Evolutionary conservation across 2,329 filamentous ascomycete genomes (phyloP).

Genomic region (Microsporum canis): DNA sequence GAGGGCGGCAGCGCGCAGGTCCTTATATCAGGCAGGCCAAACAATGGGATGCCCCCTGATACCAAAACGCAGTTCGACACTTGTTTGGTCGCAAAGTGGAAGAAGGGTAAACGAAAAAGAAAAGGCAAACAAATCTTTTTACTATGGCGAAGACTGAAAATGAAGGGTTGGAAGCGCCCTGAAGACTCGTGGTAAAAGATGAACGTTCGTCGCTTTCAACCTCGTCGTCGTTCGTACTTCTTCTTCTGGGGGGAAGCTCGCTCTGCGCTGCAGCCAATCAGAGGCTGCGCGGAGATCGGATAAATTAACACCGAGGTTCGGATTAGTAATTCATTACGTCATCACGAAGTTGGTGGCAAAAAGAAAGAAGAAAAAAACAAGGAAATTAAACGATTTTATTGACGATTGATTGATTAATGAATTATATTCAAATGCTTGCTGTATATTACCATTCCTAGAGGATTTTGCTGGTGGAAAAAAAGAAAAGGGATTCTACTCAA

Average conservation of each 20-base stretch:
- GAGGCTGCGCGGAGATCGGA: background rate
- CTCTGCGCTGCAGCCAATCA: slow-evolving; percentile 1
- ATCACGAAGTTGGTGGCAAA: background rate
- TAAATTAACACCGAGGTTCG: background rate
- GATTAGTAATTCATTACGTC: slow-evolving; percentile 1
- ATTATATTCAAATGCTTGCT: slow-evolving; percentile 3
- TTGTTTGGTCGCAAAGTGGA: background rate
- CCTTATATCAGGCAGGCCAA: background rate
- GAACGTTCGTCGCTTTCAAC: background rate
- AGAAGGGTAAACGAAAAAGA: background rate
- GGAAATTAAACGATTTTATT: background rate
- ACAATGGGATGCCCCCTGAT: background rate
- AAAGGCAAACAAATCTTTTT: background rate
- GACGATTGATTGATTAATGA: too few relatives aligned
- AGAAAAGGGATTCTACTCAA: background rate
- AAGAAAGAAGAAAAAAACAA: background rate
- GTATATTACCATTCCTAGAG: background rate
- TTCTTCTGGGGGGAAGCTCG: slow-evolving; percentile 4
- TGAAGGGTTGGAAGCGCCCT: background rate
- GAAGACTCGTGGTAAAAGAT: background rate
- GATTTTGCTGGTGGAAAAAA: background rate
- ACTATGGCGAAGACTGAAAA: background rate
- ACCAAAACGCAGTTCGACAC: background rate
- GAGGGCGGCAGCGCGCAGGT: background rate
- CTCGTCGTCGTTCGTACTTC: background rate